Evolutionary conservation across 108 stramenopile species (phyloP).

Genomic region (Skeletonema menzelii): DNA sequence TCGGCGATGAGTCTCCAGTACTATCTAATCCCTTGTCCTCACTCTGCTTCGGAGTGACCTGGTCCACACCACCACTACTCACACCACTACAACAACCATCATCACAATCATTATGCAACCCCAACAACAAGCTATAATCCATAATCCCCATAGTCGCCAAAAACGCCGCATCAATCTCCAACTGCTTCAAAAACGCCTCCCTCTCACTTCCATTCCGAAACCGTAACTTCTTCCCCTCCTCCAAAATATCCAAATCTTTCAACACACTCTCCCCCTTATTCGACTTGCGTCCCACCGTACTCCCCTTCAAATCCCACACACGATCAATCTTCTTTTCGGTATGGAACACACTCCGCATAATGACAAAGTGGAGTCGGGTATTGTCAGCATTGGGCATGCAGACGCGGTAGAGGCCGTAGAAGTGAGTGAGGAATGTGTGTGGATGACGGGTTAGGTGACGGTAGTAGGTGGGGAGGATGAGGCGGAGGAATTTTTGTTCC

Average conservation of each 20-base stretch:
- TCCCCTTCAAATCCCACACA: conserved; percentile 84
- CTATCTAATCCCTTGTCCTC: neutral
- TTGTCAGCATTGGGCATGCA: conserved; percentile 65
- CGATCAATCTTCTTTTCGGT: conserved; percentile 57
- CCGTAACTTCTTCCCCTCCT: conserved; percentile 48
- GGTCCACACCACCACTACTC: neutral
- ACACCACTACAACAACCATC: neutral
- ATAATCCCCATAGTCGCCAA: conserved; percentile 71
- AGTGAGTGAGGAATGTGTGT: conserved; percentile 76
- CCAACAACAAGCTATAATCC: conserved; percentile 85
- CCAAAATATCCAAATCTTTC: conserved; percentile 60
- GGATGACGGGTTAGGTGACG: conserved; percentile 69
- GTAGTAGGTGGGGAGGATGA: conserved; percentile 87
- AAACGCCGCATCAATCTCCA: conserved; percentile 62
- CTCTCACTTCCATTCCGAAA: conserved; percentile 43
- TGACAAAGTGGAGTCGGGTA: conserved; percentile 61
- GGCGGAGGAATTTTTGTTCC: conserved; percentile 85
- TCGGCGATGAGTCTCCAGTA: neutral
- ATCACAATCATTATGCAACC: conserved; percentile 55
- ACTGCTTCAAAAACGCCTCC: conserved; percentile 48
- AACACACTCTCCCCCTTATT: conserved; percentile 47
- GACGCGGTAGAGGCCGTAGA: conserved; percentile 89
- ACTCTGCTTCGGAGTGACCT: neutral
- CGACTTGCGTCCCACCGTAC: conserved; percentile 42
- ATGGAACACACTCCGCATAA: conserved; percentile 70